Evolutionary conservation across 805 yeast species (phyloP), one percentile per base, ranked within the genome.

Genomic region (Sugiyamaella smithiae): DNA sequence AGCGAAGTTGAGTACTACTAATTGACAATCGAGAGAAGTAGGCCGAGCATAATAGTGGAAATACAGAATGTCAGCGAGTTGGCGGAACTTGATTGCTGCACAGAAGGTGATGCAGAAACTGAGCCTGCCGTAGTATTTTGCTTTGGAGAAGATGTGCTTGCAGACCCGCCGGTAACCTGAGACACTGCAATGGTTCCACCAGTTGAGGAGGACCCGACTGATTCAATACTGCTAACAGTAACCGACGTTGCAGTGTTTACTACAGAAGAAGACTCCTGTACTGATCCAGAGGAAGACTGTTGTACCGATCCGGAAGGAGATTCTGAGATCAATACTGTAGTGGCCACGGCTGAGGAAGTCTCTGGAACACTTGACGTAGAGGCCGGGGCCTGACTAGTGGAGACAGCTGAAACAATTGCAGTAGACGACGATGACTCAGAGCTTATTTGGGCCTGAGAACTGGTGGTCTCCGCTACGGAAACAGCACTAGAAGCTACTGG

Each of bases 391-490:
- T 57, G 12, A 5, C 20, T 44, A 36, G 52, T 24, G 7, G 54
- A 25, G 23, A 55, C 20, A 9, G 61, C 38, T 11, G 59, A 38
- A 12, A 54, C 41, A 28, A 56, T 38, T 37, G 58, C 48, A 22
- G 56, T 43, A 35, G 60, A 19, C n/a, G 57, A 38, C 14, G 57
- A 37, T 8, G 49, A 25, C 8, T 55, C 41, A 32, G 57, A 35
- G 33, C 57, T 31, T 19, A 53, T 16, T 36, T 37, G 42, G 51
- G 50, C 20, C 50, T 48, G 36, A 48, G 41, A 31, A 25, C 60
- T 29, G 28, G 53, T 45, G 23, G 43, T 26, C 7, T 40, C 48
- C 25, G 45, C 29, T 19, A 45, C 22, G 23, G 45, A 19, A 37
- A 52, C 25, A 33, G 45, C 29, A 24, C 46, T 19, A 23, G 45